These are phyloP conservation scores for Ophiostoma himal-ulmi DNA, from an alignment of 2,329 filamentous ascomycete species.

Conservation along the genomic window DNA sequence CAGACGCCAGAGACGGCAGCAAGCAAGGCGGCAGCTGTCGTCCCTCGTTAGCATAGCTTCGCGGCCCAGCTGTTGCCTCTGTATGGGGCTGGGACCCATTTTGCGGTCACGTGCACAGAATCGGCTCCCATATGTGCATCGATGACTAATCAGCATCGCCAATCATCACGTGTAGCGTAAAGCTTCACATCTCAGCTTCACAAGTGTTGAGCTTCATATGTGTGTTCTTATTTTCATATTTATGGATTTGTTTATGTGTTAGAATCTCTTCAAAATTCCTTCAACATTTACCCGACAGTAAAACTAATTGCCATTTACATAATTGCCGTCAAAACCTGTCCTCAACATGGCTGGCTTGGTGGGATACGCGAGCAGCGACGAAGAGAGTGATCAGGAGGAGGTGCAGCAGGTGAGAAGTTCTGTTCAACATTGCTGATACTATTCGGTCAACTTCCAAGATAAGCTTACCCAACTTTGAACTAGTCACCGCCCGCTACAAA, in stretches of 20 bases:
- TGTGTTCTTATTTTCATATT: background rate
- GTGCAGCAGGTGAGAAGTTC: background rate
- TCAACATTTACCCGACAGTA: background rate
- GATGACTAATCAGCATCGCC: background rate
- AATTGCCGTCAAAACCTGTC: background rate
- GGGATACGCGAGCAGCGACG: conserved; percentile 48
- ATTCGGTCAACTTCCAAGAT: background rate
- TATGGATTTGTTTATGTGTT: background rate
- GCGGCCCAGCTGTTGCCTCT: conserved; percentile 31
- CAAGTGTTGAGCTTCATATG: background rate
- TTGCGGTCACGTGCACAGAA: background rate
- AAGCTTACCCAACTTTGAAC: background rate
- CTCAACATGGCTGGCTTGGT: conserved; percentile 42
- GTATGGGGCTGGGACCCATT: background rate
- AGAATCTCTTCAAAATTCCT: background rate
- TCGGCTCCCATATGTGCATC: background rate
- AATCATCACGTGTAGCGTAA: background rate
- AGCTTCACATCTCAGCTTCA: background rate
- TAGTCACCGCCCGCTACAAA: background rate
- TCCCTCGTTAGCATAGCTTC: conserved; percentile 27
- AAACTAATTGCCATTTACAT: background rate
- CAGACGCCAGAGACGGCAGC: background rate
- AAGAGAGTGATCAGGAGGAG: conserved; percentile 32
- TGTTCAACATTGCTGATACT: background rate
- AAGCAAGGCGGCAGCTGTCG: conserved; percentile 16